Evolutionary conservation across 768 basidiomycete species (phyloP).

Genomic region (Nidularia sp.): DNA sequence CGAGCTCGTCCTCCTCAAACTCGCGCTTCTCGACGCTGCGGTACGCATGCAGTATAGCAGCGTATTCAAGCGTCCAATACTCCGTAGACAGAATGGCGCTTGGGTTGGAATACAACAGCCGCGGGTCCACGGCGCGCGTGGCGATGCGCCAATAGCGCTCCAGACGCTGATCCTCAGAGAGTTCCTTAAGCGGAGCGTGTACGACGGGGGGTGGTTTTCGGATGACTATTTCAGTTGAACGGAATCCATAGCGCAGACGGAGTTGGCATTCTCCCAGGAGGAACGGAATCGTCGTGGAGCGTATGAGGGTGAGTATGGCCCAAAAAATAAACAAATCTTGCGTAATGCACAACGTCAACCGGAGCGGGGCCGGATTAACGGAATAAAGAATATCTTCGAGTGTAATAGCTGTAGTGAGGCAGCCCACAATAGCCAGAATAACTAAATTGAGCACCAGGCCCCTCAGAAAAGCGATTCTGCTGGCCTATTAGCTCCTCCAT

Average conservation of each 20-base stretch:
- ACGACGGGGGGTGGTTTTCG: constrained; percentile 15
- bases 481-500: background rate
- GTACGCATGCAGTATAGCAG: constrained; percentile 22
- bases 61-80: constrained; percentile 25
- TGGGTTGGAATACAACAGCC: constrained; percentile 19
- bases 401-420: constrained; percentile 11
- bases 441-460: constrained; percentile 19
- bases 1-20: constrained; percentile 20
- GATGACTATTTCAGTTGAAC: constrained; percentile 23
- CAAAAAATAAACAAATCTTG: constrained; percentile 19
- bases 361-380: constrained; percentile 10
- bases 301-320: constrained; percentile 19
- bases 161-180: constrained; percentile 11
- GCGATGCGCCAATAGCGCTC: constrained; percentile 19
- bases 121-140: constrained; percentile 20
- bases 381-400: constrained; percentile 10
- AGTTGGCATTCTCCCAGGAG: constrained; percentile 28
- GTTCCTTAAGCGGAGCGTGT: background rate
- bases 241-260: constrained; percentile 22
- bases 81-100: constrained; percentile 22
- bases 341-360: constrained; percentile 16
- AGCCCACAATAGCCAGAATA: constrained; percentile 14
- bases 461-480: constrained; percentile 18
- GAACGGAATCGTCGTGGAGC: constrained; percentile 24
- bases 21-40: constrained; percentile 14